These are phyloP conservation scores for Trichaptum fuscoviolaceum DNA, from an alignment of 768 basidiomycete species.

Conservation along the genomic window DNA sequence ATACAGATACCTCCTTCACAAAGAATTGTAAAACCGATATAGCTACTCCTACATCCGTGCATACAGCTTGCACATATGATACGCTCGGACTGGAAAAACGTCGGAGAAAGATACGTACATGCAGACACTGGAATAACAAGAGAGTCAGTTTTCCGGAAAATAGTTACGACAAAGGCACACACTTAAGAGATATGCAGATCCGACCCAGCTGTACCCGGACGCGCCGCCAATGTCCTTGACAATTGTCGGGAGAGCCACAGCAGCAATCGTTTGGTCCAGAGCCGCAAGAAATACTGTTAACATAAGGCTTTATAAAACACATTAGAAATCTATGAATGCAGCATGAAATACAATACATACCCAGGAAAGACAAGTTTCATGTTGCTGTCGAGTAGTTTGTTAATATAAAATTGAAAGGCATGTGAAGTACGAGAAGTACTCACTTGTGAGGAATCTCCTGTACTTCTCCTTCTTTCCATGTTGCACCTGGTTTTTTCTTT, in stretches of 20 bases:
- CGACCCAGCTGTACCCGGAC: slow-evolving; percentile 15
- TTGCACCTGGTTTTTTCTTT: slow-evolving; percentile 7
- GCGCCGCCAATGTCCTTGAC: slow-evolving; percentile 11
- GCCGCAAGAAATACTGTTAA: slow-evolving; percentile 6
- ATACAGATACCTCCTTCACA: too few relatives aligned
- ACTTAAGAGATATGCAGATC: slow-evolving; percentile 13
- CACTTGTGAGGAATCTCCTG: slow-evolving; percentile 8
- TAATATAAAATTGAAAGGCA: background rate
- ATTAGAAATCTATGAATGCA: background rate
- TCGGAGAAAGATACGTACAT: background rate
- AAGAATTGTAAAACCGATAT: background rate
- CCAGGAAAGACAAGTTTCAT: slow-evolving; percentile 7
- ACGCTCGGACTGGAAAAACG: background rate
- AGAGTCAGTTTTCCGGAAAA: background rate
- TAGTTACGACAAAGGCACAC: background rate
- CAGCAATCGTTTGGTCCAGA: slow-evolving; percentile 8
- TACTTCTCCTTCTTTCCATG: slow-evolving; percentile 8
- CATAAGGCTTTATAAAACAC: slow-evolving; percentile 1
- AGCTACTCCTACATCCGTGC: background rate
- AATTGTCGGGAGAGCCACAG: slow-evolving; percentile 15
- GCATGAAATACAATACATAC: background rate
- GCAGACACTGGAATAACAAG: background rate
- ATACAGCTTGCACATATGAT: background rate
- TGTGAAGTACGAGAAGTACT: background rate
- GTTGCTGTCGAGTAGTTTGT: slow-evolving; percentile 5